Evolutionary conservation across 78 protist genomes (phyloP).

Genomic region (Protostelium mycophagum): DNA sequence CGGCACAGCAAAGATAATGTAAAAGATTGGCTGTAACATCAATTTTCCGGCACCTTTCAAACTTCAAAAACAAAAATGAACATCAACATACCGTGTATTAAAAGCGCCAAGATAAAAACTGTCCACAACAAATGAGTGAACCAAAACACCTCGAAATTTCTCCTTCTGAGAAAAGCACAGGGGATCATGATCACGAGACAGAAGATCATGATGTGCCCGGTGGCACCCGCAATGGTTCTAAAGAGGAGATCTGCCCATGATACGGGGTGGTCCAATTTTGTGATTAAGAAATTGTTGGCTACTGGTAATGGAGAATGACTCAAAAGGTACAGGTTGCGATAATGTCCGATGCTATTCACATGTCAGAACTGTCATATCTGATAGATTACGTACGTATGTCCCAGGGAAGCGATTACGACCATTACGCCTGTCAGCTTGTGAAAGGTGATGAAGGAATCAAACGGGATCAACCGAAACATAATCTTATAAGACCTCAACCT

Average conservation of each 20-base stretch:
- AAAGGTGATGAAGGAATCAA: background rate
- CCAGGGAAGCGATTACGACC: background rate
- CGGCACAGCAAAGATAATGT: conserved; percentile 30
- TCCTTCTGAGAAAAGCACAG: conserved; percentile 43
- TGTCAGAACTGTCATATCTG: too few relatives aligned
- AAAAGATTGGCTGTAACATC: conserved; percentile 4
- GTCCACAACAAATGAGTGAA: conserved; percentile 32
- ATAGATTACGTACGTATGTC: background rate
- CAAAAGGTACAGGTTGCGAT: conserved; percentile 24
- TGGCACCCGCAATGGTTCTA: conserved; percentile 17
- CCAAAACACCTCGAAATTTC: conserved; percentile 44
- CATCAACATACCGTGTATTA: conserved; percentile 34
- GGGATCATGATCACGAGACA: conserved; percentile 7
- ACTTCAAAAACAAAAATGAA: background rate
- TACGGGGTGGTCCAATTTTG: background rate
- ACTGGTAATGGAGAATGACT: background rate
- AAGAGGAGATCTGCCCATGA: background rate
- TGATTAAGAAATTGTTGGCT: background rate
- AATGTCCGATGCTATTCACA: background rate
- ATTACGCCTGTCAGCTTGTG: background rate
- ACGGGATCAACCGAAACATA: background rate
- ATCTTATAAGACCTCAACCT: background rate
- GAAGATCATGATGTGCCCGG: conserved; percentile 20
- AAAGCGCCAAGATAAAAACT: conserved; percentile 6
- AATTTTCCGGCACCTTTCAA: background rate